Conservation (phyloP, 1,139 yeast species). For the Hansenula sp. region DNA sequence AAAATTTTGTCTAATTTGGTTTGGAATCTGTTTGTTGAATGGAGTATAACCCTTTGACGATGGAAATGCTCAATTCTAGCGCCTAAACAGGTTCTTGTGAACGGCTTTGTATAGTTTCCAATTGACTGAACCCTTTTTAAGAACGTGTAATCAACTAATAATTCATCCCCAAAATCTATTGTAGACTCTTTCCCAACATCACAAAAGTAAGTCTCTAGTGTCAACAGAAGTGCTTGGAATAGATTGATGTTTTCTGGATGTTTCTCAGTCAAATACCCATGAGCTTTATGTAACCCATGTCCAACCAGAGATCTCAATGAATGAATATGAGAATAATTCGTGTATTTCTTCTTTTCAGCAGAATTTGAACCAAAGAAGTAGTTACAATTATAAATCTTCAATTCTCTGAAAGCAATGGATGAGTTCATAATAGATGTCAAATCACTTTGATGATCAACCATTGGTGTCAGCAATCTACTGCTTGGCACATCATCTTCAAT, state of each 20-base stretch:
- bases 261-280: conserved; percentile 41
- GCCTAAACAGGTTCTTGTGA: conserved; percentile 74
- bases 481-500: conserved; percentile 20
- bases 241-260: conserved; percentile 68
- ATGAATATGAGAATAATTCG: conserved; percentile 58
- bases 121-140: conserved; percentile 42
- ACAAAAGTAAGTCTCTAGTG: conserved; percentile 74
- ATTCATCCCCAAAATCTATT: conserved; percentile 49
- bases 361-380: conserved; percentile 39
- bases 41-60: conserved; percentile 67
- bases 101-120: conserved; percentile 60
- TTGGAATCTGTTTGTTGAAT: conserved; percentile 71
- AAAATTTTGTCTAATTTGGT: conserved; percentile 62
- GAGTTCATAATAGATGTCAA: conserved; percentile 24
- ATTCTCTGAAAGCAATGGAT: conserved; percentile 49
- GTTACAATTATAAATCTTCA: conserved; percentile 54
- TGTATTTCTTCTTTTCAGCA: conserved; percentile 46
- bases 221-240: conserved; percentile 61
- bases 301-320: conserved; percentile 62
- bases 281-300: conserved; percentile 56
- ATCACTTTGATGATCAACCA: conserved; percentile 23
- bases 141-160: conserved; percentile 39
- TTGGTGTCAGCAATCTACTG: conserved; percentile 24
- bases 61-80: conserved; percentile 77
- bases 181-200: conserved; percentile 78